Evolutionary conservation across 2,329 filamentous ascomycete genomes (phyloP), one percentile per base, ranked within the genome.

Genomic region (Phyllachora maydis): DNA sequence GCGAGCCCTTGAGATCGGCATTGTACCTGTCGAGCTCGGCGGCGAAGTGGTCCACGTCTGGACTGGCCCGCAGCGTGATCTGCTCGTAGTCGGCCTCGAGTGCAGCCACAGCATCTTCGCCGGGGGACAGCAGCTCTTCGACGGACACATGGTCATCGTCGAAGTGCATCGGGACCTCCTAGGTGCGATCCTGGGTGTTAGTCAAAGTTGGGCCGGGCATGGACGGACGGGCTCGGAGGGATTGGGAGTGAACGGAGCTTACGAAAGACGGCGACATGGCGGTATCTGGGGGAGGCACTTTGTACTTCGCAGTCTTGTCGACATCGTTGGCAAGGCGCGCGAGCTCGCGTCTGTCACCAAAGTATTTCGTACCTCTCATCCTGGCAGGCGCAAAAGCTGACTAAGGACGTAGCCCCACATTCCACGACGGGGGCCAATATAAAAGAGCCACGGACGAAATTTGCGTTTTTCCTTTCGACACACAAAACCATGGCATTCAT

Each of bases 31-130:
- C 83, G 12, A 93, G 60, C 24, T 67, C 65, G 40, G 76, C 73
- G 18, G 83, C 82, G 41, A 93, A 93, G 21, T 68, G 62, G 49
- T 92, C 81, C 28, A 91, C 78, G 46, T 92, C 81, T 30, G 71
- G 67, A 23, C 76, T 75, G 16, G 78, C 68, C 20, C 65, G 60
- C 33, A 78, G 65, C 28, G 31, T 29, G 31, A 26, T 33, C 23
- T 39, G 30, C 24, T 40, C 37, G 24, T 37, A 42, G 8, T 34
- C 36, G n/a, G 37, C 36, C 26, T 48, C 43, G 26, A 43, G 34
- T 16, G 35, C 36, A 22, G 35, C 35, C 34, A 44, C 24, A 17
- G 17, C 11, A 22, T 22, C 20, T 22, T 8, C 12, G 11, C 19
- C 19, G 19, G 11, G 6, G 12, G 11, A 14, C 12, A 22, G 20